A percentile compares a stretch with the other conserved stretches of the same genome.
Conservation (phyloP, 2,329 filamentous ascomycete species). For the Xenoacremonium recifei region DNA sequence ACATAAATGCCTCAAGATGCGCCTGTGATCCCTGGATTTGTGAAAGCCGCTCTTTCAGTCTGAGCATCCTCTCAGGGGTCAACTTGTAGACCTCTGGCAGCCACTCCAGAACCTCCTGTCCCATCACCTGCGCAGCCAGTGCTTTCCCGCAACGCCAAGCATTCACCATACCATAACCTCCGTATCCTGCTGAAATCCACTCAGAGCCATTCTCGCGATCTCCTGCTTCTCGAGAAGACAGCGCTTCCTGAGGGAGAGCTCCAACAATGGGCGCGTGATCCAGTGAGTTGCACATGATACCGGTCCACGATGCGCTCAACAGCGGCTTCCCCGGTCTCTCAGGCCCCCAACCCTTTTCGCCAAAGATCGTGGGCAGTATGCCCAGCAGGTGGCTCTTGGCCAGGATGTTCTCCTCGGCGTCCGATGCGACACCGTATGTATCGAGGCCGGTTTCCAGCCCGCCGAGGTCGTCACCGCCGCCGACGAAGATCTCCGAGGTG, state of each 20-base stretch:
- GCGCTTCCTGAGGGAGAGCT: conserved; percentile 1
- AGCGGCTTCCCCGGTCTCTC: neutral
- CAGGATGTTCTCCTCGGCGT: neutral
- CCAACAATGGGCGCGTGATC: conserved; percentile 4
- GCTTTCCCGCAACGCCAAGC: conserved; percentile 14
- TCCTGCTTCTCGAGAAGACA: neutral
- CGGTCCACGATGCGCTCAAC: conserved; percentile 2
- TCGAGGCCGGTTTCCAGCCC: neutral
- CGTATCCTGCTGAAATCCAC: conserved; percentile 21
- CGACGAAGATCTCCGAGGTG: neutral
- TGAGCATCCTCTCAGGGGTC: no score
- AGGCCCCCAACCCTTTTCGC: neutral
- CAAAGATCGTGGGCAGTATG: neutral
- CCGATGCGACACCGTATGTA: neutral
- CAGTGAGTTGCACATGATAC: conserved; percentile 6
- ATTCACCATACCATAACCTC: conserved; percentile 21
- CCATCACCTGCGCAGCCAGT: neutral
- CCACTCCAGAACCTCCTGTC: neutral
- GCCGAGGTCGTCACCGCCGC: neutral
- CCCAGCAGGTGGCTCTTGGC: neutral
- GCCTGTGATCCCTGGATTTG: no score
- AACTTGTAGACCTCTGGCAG: neutral
- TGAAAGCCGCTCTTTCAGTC: no score
- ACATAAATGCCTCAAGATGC: no score
- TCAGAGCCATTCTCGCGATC: neutral